These are phyloP conservation scores for Pelagomonas calceolata DNA, from an alignment of 108 stramenopile species.

Conservation along the genomic window DNA sequence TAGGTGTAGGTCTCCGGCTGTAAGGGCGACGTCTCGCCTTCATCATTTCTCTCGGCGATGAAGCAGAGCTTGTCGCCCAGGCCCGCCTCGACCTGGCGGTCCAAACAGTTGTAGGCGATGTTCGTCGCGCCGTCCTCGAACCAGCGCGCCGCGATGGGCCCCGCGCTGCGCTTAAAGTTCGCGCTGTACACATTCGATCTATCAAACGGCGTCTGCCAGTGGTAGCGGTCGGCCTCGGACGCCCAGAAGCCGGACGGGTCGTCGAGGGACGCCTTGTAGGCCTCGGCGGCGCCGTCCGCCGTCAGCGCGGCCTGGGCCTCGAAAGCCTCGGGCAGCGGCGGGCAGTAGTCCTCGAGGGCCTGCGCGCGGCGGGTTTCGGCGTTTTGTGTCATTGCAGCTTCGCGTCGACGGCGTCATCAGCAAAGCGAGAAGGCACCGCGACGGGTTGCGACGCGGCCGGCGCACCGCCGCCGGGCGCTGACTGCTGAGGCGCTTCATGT, in stretches of 20 bases:
- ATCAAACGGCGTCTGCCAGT: slow-evolving; percentile 13
- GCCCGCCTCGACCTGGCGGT: slow-evolving; percentile 53
- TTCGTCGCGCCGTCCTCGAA: slow-evolving; percentile 30
- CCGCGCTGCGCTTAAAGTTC: slow-evolving; percentile 1
- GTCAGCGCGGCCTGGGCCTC: no score
- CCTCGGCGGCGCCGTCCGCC: not conserved
- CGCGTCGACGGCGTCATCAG: no score
- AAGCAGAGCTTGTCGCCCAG: slow-evolving; percentile 8
- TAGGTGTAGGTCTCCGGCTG: slow-evolving; percentile 7
- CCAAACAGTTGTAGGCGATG: slow-evolving; percentile 69
- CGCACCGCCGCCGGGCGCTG: no score
- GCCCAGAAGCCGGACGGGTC: slow-evolving; percentile 13
- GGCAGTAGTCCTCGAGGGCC: no score
- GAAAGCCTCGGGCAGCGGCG: no score
- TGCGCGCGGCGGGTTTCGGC: no score
- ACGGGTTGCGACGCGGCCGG: no score
- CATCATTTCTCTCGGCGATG: slow-evolving; percentile 26
- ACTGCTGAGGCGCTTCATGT: no score
- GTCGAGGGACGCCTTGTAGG: slow-evolving; percentile 9
- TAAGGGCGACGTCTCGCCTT: slow-evolving; percentile 26
- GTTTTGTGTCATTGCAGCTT: no score
- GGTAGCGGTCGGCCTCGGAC: not conserved
- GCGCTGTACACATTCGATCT: not conserved
- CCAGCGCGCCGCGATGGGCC: not conserved
- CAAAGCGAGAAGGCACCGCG: no score